phyloP scores from a whole-genome alignment of 495 filamentous ascomycete genomes.

The Podospora didyma region DNA sequence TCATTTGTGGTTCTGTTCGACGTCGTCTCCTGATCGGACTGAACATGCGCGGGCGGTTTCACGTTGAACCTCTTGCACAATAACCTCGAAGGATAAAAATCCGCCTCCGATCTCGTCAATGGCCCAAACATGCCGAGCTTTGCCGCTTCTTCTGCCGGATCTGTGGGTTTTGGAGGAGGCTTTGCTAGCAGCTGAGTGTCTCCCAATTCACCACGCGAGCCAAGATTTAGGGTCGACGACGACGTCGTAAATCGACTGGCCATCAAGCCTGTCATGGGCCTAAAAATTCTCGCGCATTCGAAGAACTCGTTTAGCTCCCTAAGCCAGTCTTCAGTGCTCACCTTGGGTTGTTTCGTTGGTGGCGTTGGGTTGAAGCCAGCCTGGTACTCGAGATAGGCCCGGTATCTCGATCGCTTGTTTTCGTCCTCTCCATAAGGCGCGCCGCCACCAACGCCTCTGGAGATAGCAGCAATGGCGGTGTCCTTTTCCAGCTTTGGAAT shows the following conservation, averaged over 20 bases:
- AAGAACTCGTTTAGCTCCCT: constrained; percentile 83
- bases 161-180: constrained; percentile 60
- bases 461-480: constrained; percentile 69
- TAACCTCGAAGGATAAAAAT: constrained; percentile 77
- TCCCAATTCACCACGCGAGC: constrained; percentile 17
- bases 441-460: constrained; percentile 66
- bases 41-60: constrained; percentile 67
- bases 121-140: constrained; percentile 87
- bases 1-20: constrained; percentile 19
- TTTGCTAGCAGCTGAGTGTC: constrained; percentile 47
- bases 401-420: constrained; percentile 72
- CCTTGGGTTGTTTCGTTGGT: constrained; percentile 49
- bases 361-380: constrained; percentile 60
- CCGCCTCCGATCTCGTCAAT: constrained; percentile 68
- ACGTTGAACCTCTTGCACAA: constrained; percentile 93
- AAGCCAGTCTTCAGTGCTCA: constrained; percentile 67
- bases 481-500: constrained; percentile 72
- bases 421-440: constrained; percentile 86
- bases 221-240: constrained; percentile 45
- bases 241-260: constrained; percentile 81
- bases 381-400: constrained; percentile 71
- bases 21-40: constrained; percentile 47
- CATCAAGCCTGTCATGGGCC: constrained; percentile 86
- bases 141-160: constrained; percentile 86
- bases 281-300: constrained; percentile 86